Evolutionary conservation across 768 basidiomycete genomes (phyloP).

Genomic region (Lentinula lateritia): DNA sequence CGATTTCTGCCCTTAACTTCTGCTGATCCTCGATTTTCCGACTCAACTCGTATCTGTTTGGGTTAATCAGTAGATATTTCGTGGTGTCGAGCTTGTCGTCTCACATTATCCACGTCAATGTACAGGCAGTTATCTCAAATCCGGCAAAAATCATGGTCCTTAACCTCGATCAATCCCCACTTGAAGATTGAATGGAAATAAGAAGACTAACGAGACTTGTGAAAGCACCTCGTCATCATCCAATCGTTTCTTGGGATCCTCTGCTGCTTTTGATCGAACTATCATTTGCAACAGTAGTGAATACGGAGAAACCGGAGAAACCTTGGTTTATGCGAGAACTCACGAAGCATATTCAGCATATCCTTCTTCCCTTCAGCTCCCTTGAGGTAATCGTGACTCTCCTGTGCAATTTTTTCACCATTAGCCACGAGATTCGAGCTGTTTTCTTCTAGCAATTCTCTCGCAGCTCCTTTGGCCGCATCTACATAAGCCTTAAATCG

Average conservation of each 20-base stretch:
- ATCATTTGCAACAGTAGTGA: not conserved
- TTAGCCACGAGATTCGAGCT: slow-evolving; percentile 16
- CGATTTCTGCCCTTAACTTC: slow-evolving; percentile 56
- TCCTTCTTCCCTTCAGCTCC: slow-evolving; percentile 21
- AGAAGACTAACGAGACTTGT: slow-evolving; percentile 30
- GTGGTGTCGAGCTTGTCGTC: not conserved
- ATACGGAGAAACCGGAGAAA: not conserved
- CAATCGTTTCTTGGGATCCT: slow-evolving; percentile 35
- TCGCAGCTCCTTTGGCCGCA: slow-evolving; percentile 28
- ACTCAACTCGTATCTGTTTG: slow-evolving; percentile 43
- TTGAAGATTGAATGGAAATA: not conserved
- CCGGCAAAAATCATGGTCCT: slow-evolving; percentile 43
- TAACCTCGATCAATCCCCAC: not conserved
- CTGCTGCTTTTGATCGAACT: slow-evolving; percentile 54
- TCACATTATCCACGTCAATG: slow-evolving; percentile 50
- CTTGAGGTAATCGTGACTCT: slow-evolving; percentile 17
- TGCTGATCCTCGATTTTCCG: slow-evolving; percentile 52
- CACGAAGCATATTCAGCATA: slow-evolving; percentile 40
- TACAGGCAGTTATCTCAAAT: slow-evolving; percentile 58
- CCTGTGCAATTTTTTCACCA: slow-evolving; percentile 13
- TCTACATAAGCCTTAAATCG: slow-evolving; percentile 24
- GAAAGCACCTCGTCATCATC: slow-evolving; percentile 44
- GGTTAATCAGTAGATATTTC: not conserved
- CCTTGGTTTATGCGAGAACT: not conserved
- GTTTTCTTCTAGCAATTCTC: slow-evolving; percentile 30